Percentiles rank a stretch among this genome's conserved stretches.
Conservation (phyloP, 2,329 filamentous ascomycete species). For the Alternaria sp. region DNA sequence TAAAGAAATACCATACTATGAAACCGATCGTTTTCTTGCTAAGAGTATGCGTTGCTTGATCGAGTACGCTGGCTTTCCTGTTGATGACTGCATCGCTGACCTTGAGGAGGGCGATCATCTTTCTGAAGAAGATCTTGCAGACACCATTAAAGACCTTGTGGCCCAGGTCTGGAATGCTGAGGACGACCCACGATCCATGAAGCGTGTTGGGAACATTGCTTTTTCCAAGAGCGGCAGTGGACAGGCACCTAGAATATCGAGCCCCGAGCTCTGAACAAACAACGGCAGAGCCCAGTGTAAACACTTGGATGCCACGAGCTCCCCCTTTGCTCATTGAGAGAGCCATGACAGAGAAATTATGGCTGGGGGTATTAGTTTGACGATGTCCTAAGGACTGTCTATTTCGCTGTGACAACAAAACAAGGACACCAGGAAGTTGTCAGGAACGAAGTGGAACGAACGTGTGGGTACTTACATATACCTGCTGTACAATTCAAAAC, state of each 20-base stretch:
- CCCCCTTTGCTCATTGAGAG: background rate
- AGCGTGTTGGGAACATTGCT: background rate
- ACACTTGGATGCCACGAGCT: background rate
- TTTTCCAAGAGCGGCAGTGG: background rate
- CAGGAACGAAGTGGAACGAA: background rate
- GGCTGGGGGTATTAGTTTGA: background rate
- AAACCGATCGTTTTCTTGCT: conserved; percentile 9
- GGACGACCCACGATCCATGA: background rate
- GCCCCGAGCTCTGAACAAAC: background rate
- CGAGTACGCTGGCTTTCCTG: background rate
- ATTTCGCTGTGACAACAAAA: background rate
- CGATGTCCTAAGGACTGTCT: background rate
- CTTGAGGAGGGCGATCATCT: background rate
- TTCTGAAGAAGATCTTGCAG: background rate
- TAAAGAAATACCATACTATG: background rate
- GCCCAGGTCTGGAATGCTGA: background rate
- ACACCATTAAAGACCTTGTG: background rate
- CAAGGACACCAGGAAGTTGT: background rate
- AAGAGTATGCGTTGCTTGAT: conserved; percentile 7
- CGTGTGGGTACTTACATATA: background rate
- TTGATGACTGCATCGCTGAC: background rate
- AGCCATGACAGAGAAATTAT: background rate
- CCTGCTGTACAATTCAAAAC: background rate
- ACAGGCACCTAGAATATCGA: background rate
- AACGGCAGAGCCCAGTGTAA: background rate